These are phyloP conservation scores for Setomelanomma holmii DNA, from an alignment of 2,329 filamentous ascomycete genomes.

Conservation along the genomic window DNA sequence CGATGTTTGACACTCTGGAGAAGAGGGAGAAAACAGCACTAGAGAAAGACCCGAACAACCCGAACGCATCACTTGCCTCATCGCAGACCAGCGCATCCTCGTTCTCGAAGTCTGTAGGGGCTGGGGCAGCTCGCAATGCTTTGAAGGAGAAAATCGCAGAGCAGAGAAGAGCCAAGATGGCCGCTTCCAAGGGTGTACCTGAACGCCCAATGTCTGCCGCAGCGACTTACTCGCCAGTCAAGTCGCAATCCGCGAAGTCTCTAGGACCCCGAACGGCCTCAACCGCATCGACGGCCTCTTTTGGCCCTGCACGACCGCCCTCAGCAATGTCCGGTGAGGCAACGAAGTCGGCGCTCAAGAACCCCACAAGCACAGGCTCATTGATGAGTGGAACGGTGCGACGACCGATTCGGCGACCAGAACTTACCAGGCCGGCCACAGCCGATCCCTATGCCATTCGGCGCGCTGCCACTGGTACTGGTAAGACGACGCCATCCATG, in stretches of 20 bases:
- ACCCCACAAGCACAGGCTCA: conserved; percentile 48
- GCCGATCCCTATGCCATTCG: conserved; percentile 61
- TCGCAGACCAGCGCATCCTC: conserved; percentile 57
- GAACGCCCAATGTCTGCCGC: conserved; percentile 66
- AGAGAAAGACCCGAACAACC: conserved; percentile 84
- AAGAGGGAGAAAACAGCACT: conserved; percentile 79
- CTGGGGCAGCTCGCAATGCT: conserved; percentile 60
- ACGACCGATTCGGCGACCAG: conserved; percentile 54
- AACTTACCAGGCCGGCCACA: conserved; percentile 58
- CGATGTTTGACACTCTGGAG: conserved; percentile 81
- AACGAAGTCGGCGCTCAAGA: conserved; percentile 42
- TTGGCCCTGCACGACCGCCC: conserved; percentile 41
- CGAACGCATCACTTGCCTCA: conserved; percentile 63
- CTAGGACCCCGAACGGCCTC: conserved; percentile 37
- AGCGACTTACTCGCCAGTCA: conserved; percentile 58
- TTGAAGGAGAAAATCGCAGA: conserved; percentile 85
- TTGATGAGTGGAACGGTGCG: conserved; percentile 68
- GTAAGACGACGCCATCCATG: conserved; percentile 55
- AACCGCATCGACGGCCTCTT: conserved; percentile 38
- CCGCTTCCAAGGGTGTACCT: conserved; percentile 52
- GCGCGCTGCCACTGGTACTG: conserved; percentile 33
- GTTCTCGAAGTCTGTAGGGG: conserved; percentile 57
- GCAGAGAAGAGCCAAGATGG: conserved; percentile 69
- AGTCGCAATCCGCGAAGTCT: conserved; percentile 47
- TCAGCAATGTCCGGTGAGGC: conserved; percentile 45